Evolutionary conservation across 371 early-diverging fungal genomes (phyloP).

Genomic region (Syncephalastrum monosporum): DNA sequence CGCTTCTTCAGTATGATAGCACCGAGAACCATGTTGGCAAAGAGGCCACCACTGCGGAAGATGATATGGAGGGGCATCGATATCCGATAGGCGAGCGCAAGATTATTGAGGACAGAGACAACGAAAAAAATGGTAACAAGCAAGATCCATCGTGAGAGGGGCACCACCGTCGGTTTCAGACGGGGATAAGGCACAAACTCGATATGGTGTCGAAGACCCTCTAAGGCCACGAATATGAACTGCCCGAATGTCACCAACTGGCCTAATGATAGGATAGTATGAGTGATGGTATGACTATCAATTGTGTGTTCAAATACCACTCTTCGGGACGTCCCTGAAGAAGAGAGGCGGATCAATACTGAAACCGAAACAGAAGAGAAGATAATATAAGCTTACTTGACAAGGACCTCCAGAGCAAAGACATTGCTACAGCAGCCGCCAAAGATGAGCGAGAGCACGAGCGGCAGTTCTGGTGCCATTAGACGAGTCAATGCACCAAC

Average conservation of each 20-base stretch:
- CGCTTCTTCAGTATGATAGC: conserved; percentile 68
- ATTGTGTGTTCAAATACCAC: conserved; percentile 48
- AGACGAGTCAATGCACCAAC: conserved; percentile 15
- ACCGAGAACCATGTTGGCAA: conserved; percentile 85
- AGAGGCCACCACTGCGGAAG: conserved; percentile 80
- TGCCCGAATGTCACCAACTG: conserved; percentile 86
- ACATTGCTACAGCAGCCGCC: conserved; percentile 93
- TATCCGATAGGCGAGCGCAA: conserved; percentile 77
- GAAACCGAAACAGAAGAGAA: not conserved
- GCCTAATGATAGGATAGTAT: conserved; percentile 32
- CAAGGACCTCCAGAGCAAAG: conserved; percentile 76
- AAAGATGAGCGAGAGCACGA: conserved; percentile 71
- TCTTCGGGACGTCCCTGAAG: conserved; percentile 67
- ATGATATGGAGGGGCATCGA: conserved; percentile 90
- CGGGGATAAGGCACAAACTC: conserved; percentile 55
- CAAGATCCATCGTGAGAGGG: conserved; percentile 68
- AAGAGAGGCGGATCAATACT: conserved; percentile 4
- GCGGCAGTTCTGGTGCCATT: conserved; percentile 34
- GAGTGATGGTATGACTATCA: not conserved
- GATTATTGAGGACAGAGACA: conserved; percentile 81
- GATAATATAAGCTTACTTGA: conserved; percentile 50
- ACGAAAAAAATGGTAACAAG: conserved; percentile 79
- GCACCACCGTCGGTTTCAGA: conserved; percentile 66
- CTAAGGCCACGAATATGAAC: conserved; percentile 74
- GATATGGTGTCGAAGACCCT: conserved; percentile 67